These are phyloP conservation scores for Brassica carinata DNA, from an alignment of 345 rosid species.

Conservation along the genomic window DNA sequence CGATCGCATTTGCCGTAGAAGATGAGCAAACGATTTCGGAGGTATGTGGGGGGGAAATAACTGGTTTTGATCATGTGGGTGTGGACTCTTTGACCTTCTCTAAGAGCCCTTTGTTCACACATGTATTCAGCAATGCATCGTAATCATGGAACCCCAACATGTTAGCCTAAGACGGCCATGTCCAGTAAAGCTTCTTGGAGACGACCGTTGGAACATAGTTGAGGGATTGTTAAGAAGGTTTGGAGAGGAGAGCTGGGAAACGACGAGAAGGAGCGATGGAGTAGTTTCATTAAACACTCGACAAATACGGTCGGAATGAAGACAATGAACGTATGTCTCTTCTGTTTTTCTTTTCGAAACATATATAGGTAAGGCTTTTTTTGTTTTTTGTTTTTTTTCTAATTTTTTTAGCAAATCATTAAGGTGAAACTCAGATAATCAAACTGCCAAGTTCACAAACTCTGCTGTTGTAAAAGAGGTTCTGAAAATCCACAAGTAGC, in stretches of 20 bases:
- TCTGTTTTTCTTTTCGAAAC: not conserved
- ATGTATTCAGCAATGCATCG: slow-evolving; percentile 59
- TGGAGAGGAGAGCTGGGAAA: slow-evolving; percentile 23
- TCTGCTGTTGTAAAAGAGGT: not conserved
- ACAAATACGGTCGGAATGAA: not conserved
- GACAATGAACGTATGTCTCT: not conserved
- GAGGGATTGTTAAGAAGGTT: slow-evolving; percentile 33
- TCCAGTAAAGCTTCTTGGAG: slow-evolving; percentile 56
- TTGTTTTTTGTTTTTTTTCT: not conserved
- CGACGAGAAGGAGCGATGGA: slow-evolving; percentile 17
- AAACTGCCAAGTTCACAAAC: not conserved
- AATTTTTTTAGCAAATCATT: not conserved
- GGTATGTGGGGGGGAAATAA: slow-evolving; percentile 58
- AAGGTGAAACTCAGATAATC: not conserved
- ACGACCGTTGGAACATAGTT: slow-evolving; percentile 48
- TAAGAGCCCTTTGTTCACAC: slow-evolving; percentile 54
- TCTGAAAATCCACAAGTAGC: not conserved
- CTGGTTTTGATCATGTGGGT: slow-evolving; percentile 74
- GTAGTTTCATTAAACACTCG: too few species aligned
- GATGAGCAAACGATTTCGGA: slow-evolving; percentile 60
- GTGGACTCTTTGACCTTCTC: slow-evolving; percentile 85
- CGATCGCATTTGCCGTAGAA: slow-evolving; percentile 55
- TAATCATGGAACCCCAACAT: slow-evolving; percentile 65
- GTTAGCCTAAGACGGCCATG: slow-evolving; percentile 65
- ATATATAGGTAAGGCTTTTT: not conserved